phyloP scores from a whole-genome alignment of 2,329 filamentous ascomycete genomes.

The Cladophialophora yegresii region DNA sequence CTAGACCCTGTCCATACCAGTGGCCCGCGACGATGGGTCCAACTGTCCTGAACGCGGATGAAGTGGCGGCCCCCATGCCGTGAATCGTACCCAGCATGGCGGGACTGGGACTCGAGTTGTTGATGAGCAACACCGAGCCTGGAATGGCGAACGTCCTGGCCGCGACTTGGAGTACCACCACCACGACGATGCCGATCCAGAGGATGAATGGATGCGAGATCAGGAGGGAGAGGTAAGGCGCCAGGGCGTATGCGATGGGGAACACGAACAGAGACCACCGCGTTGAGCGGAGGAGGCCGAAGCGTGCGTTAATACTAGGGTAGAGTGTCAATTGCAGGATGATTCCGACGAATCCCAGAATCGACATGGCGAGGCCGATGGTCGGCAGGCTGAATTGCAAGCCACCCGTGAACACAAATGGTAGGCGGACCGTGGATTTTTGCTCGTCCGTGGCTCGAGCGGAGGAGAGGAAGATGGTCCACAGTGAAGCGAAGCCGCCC shows the following conservation, averaged over 20 bases:
- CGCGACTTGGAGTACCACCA: slow-evolving; percentile 69
- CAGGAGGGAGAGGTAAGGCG: slow-evolving; percentile 70
- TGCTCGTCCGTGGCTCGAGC: slow-evolving; percentile 58
- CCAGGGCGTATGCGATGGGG: slow-evolving; percentile 69
- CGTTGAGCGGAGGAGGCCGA: slow-evolving; percentile 70
- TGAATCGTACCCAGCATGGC: slow-evolving; percentile 62
- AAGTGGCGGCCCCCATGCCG: slow-evolving; percentile 59
- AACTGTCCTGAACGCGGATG: slow-evolving; percentile 58
- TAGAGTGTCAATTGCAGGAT: slow-evolving; percentile 70
- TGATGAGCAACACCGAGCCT: slow-evolving; percentile 60
- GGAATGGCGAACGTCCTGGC: slow-evolving; percentile 70
- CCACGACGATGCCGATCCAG: slow-evolving; percentile 66
- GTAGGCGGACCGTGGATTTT: slow-evolving; percentile 49
- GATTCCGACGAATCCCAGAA: slow-evolving; percentile 73
- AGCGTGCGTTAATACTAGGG: slow-evolving; percentile 64
- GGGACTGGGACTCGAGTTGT: slow-evolving; percentile 62
- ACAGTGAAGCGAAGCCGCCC: slow-evolving; percentile 71
- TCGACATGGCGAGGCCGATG: slow-evolving; percentile 73
- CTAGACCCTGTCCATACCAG: slow-evolving; percentile 58
- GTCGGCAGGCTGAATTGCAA: slow-evolving; percentile 69
- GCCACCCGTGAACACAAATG: slow-evolving; percentile 67
- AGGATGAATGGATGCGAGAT: slow-evolving; percentile 58
- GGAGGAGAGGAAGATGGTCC: slow-evolving; percentile 76
- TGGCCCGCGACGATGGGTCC: slow-evolving; percentile 59
- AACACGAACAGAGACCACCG: slow-evolving; percentile 68